Evolutionary conservation across 192 early-diverging fungal genomes (phyloP), one percentile per base, ranked within the genome.

Genomic region (Backusella sp.): DNA sequence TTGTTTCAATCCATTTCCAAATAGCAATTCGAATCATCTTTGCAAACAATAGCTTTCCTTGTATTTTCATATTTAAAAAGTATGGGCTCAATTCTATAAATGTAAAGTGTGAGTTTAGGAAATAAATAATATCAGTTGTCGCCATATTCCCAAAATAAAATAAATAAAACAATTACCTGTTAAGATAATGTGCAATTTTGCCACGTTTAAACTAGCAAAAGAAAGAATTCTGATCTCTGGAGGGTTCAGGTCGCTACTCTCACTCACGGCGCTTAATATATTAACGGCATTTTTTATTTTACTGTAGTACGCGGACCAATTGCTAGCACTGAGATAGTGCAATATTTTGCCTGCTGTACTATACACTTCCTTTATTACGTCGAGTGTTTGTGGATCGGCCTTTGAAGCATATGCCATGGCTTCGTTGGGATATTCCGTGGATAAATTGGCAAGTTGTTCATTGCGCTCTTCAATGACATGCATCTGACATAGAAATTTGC

Each of bases 1-100:
- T 96, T 19, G 90, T 85, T 66, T 94, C 89, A 28, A 98, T 95
- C 90, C 95, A 98, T 83, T 91, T 92, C 96, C 95, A 97, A 76
- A 98, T 94, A 7, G 89, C 91, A 21, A 91, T 91, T 14, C 94
- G 88, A 66, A 97, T 84, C 26, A 92, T 86, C 21, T 91, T 84
- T 0, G 94, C 91, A 79, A 93, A 85, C 34, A 91, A 82, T 17
- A 92, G 85, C 72, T 96, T 95, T 4, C 91, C 91, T 6, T 86
- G 78, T 2, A 82, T 77, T 73, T 90, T 90, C 70, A 94, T 84
- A 41, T 89, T 85, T 62, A 89, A 56, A 73, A 89, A 89, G 0
- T 82, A 81, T 37, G 85, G 79, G 19, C 86, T 80, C 36, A 89
- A 49, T 62, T 87, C 88, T 89, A 74, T 30, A 34, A 30, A 44